Base-by-base conservation (phyloP, 208 protist genomes). In the Wallacemonas sp. region DNA sequence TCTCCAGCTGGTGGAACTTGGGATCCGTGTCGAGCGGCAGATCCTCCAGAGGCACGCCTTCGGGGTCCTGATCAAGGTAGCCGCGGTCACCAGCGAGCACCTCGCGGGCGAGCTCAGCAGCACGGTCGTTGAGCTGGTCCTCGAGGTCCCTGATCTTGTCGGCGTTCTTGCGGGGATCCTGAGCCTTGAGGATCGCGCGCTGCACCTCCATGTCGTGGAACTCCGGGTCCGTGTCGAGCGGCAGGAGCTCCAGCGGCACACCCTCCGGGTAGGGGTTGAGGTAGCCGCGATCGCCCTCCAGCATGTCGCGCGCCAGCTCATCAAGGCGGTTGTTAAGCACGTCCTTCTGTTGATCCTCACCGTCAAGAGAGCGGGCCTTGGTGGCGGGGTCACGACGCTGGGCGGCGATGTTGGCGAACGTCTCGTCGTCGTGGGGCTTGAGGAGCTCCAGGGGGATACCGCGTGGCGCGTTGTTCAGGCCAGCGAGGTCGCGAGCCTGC, bases 191-290 rank as follows among this genome's bases (percentile, higher is more conserved):
- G 46, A 70, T 72, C 23, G 78, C 83, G 9, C 83, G 87, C 48
- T 86, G 62, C 63, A 85, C 82, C 70, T 95, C 86, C 74, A 93
- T 74, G 30, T 78, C 63, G 67, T 80, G 76, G 72, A 92, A 92
- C 63, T 79, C 61, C 5, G 80, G 72, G 41, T 95, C 89, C 24
- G 65, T 69, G 76, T 92, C 74, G 46, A 93, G 80, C 6, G 74
- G 89, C 21, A 91, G 68, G 21, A 62, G 44, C n/a, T 36, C 54
- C 21, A 90, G 81, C 32, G 86, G 84, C 23, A 90, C 70, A n/a
- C 87, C 87, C 57, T 83, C 76, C 4, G 87, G 87, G 58, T 85
- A 66, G 23, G 64, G 62, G 61, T 87, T 80, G 19, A 93, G 74
- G 65, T 84, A 87, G 32, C 29, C 48, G 33, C 88, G 72, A 55